phyloP scores from a whole-genome alignment of 108 stramenopile genomes.

The Bacterosira constricta region DNA sequence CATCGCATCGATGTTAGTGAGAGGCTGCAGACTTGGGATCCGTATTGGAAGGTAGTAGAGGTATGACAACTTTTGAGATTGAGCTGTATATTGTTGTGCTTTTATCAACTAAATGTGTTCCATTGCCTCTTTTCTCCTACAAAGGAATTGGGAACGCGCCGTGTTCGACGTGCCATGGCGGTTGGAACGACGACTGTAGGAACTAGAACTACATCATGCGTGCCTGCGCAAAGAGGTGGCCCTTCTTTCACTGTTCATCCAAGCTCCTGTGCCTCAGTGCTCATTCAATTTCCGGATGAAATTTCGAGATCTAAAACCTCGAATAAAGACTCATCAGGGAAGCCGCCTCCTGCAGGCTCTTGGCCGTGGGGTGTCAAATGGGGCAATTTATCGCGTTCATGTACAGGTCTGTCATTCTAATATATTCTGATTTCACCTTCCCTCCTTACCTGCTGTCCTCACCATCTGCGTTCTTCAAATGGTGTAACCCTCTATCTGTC shows the following conservation, averaged over 20 bases:
- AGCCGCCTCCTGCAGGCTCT: not conserved
- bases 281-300: slow-evolving; percentile 17
- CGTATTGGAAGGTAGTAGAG: slow-evolving; percentile 58
- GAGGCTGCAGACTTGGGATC: slow-evolving; percentile 61
- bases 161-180: not conserved
- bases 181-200: slow-evolving; percentile 23
- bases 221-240: not conserved
- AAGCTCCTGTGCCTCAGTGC: slow-evolving; percentile 13
- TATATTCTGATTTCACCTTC: not conserved
- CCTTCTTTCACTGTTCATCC: not conserved
- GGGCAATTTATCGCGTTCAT: slow-evolving; percentile 11
- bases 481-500: not conserved
- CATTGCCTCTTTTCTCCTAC: not conserved
- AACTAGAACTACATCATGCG: slow-evolving; percentile 32
- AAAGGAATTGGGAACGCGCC: slow-evolving; percentile 23
- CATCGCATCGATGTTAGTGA: slow-evolving; percentile 17
- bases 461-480: not conserved
- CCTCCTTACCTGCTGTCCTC: not conserved
- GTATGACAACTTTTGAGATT: not conserved
- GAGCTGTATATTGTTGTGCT: not conserved
- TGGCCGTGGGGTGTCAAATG: slow-evolving; percentile 39
- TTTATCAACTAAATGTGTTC: not conserved
- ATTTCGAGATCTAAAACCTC: slow-evolving; percentile 8
- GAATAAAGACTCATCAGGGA: slow-evolving; percentile 1
- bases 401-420: not conserved